Evolutionary conservation across 2,329 filamentous ascomycete species (phyloP), one percentile per base, ranked within the genome.

Genomic region (Botrytis byssoidea): DNA sequence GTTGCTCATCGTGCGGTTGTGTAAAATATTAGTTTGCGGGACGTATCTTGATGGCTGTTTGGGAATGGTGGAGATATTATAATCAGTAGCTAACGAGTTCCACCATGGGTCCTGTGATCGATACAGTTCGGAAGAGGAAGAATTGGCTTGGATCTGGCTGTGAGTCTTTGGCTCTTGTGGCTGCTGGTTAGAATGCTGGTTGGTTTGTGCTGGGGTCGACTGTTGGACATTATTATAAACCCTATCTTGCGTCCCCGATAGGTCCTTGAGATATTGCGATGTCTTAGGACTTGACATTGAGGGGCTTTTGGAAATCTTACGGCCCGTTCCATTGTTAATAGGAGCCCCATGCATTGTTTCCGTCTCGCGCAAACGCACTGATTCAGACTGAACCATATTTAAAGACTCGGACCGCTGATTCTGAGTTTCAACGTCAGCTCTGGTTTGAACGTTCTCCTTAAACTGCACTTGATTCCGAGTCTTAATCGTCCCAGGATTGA

Each of bases 41-140:
- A 32, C 48, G 8, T 22, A 18, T 42, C 48, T 68, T 10, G 66
- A 68, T 29, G 25, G 35, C n/a, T 35, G 65, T 22, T 68, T 51
- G n/a, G 48, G 55, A 42, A 68, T 57, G 40, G 40, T 68, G n/a
- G 55, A 29, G n/a, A 68, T 68, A 10, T 57, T 57, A 37, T 68
- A 68, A 32, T 68, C 18, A 6, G 66, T 51, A 42, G 66, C 66
- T 57, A 68, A 25, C 6, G 66, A 68, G 48, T 68, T 68, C 66
- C 66, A 68, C 66, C 66, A 68, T 57, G 66, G 66, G 22, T 68
- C 66, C 37, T 57, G 66, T 25, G 66, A 68, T n/a, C 18, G 35
- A 44, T 68, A 68, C 5, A 37, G 42, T 57, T 29, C 66, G 57
- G 66, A 48, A 12, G 66, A 57, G 18, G 48, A 57, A 57, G 35